A percentile compares a stretch with the other conserved stretches of the same genome.
Evolutionary conservation across 2,329 filamentous ascomycete species (phyloP).

Genomic region (Neofusicoccum parvum): DNA sequence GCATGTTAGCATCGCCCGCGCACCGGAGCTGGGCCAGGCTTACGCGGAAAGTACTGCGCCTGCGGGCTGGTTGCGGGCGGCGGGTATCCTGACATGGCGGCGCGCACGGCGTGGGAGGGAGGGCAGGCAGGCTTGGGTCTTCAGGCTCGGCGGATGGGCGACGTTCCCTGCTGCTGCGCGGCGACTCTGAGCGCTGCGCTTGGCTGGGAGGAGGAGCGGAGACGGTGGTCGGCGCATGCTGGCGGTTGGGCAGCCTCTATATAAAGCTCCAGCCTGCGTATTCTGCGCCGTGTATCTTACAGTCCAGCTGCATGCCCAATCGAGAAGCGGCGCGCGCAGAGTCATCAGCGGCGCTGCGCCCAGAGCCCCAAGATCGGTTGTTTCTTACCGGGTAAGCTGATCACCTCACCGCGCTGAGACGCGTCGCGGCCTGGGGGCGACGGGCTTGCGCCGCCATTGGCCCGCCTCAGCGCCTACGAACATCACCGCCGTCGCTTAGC

Average conservation of each 20-base stretch:
- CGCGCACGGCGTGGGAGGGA: background rate
- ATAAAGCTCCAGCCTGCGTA: background rate
- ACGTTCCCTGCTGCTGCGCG: no score
- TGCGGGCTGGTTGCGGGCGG: constrained; percentile 30
- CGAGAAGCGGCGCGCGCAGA: background rate
- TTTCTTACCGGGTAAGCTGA: constrained; percentile 8
- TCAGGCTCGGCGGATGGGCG: no score
- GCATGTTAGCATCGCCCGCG: background rate
- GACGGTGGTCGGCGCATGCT: constrained; percentile 1
- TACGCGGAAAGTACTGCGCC: constrained; percentile 39
- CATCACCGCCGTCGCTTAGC: constrained; percentile 8
- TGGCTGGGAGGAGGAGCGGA: background rate
- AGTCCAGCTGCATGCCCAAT: background rate
- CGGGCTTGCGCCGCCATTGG: constrained; percentile 1
- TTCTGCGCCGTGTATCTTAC: background rate
- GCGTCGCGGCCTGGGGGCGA: constrained; percentile 12
- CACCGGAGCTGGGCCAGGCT: background rate
- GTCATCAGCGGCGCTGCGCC: background rate
- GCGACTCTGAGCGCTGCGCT: background rate
- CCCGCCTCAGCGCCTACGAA: constrained; percentile 6
- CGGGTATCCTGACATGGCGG: constrained; percentile 20
- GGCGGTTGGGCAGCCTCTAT: constrained; percentile 15
- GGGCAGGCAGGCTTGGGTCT: no score
- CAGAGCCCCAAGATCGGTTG: no score
- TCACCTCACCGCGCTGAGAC: background rate